phyloP scores from a whole-genome alignment of 2,329 filamentous ascomycete species.

The Zasmidium cellare region DNA sequence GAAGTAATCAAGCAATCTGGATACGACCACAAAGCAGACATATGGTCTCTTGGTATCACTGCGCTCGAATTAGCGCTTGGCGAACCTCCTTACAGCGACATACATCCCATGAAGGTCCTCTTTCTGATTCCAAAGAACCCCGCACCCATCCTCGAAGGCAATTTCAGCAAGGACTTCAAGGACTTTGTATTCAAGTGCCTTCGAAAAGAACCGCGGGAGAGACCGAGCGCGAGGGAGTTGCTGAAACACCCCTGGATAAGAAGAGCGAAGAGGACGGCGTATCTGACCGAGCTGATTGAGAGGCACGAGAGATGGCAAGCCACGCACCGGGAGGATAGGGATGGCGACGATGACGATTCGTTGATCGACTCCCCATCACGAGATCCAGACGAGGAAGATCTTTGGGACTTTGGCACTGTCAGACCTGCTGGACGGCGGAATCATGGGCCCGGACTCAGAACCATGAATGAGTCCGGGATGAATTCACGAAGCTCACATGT shows the following conservation, averaged over 20 bases:
- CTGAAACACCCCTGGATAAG: conserved; percentile 88
- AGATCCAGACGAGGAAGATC: conserved; percentile 70
- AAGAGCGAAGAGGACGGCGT: conserved; percentile 92
- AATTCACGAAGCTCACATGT: conserved; percentile 62
- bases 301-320: conserved; percentile 84
- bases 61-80: conserved; percentile 88
- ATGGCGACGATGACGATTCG: conserved; percentile 60
- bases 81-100: conserved; percentile 92
- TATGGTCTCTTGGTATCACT: conserved; percentile 95
- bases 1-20: conserved; percentile 98
- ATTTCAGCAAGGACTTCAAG: conserved; percentile 51
- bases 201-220: conserved; percentile 82
- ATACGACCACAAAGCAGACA: conserved; percentile 96
- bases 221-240: conserved; percentile 82
- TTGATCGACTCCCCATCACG: conserved; percentile 45
- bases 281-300: conserved; percentile 93
- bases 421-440: conserved; percentile 65
- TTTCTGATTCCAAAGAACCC: conserved; percentile 96
- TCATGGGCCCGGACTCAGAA: conserved; percentile 63
- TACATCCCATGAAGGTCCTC: conserved; percentile 97
- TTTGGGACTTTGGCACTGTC: conserved; percentile 98
- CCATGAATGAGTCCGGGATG: conserved; percentile 77
- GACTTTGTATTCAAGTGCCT: conserved; percentile 66
- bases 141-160: conserved; percentile 67
- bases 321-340: conserved; percentile 70